Conservation (phyloP, 345 rosid species). For the Combretum micranthum region DNA sequence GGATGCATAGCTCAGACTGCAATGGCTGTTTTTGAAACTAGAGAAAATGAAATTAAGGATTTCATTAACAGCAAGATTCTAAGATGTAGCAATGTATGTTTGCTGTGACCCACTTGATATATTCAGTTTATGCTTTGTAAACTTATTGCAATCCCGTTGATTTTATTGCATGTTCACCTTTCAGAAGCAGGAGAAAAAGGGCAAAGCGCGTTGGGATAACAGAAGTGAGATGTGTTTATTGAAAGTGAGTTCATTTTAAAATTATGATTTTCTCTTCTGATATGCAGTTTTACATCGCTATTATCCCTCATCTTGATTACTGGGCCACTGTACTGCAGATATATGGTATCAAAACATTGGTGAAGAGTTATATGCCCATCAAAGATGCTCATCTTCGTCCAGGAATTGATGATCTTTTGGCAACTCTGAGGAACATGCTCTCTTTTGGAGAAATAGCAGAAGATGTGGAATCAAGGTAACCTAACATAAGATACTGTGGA, state of each 20-base stretch:
- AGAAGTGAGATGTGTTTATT: slow-evolving; percentile 76
- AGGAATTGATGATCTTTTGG: slow-evolving; percentile 64
- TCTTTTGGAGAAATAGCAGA: slow-evolving; percentile 70
- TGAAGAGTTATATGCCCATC: slow-evolving; percentile 84
- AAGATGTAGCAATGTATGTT: slow-evolving; percentile 46
- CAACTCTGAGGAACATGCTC: slow-evolving; percentile 56
- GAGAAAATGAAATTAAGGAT: slow-evolving; percentile 79
- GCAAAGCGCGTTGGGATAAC: slow-evolving; percentile 57
- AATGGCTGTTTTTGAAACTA: slow-evolving; percentile 93
- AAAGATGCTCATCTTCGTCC: slow-evolving; percentile 94
- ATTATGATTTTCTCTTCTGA: neutral
- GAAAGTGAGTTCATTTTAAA: slow-evolving; percentile 55
- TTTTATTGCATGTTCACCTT: slow-evolving; percentile 18
- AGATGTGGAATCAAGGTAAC: slow-evolving; percentile 72
- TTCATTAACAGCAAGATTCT: slow-evolving; percentile 75
- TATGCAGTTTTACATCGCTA: neutral
- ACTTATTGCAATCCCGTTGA: slow-evolving; percentile 11
- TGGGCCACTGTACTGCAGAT: slow-evolving; percentile 37
- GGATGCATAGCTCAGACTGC: slow-evolving; percentile 99
- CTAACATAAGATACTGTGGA: neutral
- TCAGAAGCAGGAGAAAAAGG: slow-evolving; percentile 56
- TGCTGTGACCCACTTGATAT: slow-evolving; percentile 16
- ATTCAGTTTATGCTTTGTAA: slow-evolving; percentile 9
- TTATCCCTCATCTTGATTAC: slow-evolving; percentile 2
- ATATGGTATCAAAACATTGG: slow-evolving; percentile 88